Evolutionary conservation across 2,329 filamentous ascomycete species (phyloP), one percentile per base, ranked within the genome.

Genomic region (Paraphoma sp.): DNA sequence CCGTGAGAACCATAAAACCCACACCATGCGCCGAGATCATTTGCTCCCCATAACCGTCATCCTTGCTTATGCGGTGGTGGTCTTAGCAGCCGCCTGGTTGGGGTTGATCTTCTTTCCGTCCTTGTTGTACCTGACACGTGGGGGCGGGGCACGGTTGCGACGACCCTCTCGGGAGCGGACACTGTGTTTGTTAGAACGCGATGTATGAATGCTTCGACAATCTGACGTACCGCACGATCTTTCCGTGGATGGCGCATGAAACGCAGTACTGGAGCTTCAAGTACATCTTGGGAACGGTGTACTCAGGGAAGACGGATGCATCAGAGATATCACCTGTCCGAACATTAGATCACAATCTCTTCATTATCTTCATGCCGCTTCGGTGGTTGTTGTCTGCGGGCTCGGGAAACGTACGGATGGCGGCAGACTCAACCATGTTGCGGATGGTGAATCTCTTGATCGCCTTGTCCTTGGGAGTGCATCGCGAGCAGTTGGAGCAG

Each of bases 251-350:
- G 80, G 95, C 95, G 86, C 95, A 99, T 84, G 94, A 98, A 80
- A 99, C 95, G 84, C 95, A 99, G 92, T 99, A 99, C 87, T 99
- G 95, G 82, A 99, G 90, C 91, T 99, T 99, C 85, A 99, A 87
- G 92, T 99, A 99, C 96, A 99, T 99, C 92, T 99, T 99, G 85
- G 95, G 95, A 79, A 99, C 94, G 75, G 93, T 93, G 88, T 99
- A 99, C 87, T 99, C 95, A 78, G 91, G 83, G 86, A 98, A 99
- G 84, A 99, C 95, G 79, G 95, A 98, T 79, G 96, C 95, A 82
- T 99, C 95, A 72, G 93, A 97, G 86, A 99, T 99, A 92, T 99
- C 95, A 93, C 95, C 95, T 98, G 78, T 56, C 56, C 54, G 50
- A 23, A 31, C 58, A 63, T 75, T 60, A 72, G 67, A 55, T 53